Evolutionary conservation across 1,139 yeast genomes (phyloP), one percentile per base, ranked within the genome.

Genomic region (Nakaseomyces glabratus): DNA sequence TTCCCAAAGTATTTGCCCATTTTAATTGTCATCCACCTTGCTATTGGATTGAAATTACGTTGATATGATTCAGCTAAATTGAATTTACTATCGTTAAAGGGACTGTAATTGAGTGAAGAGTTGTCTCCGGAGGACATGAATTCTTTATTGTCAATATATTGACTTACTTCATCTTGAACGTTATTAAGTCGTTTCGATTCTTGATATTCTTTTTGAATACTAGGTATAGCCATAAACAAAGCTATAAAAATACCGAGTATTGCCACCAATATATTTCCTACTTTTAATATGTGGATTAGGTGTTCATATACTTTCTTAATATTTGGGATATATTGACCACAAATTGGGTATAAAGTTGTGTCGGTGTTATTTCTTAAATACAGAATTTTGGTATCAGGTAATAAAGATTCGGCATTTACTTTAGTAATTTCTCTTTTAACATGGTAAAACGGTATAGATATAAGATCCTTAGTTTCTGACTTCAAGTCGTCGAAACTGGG

Each of bases 401-500:
- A 10, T 18, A 26, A 11, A 11, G 7, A 6, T n/a, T 37, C 36
- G 2, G 57, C 35, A 28, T 58, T 53, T 0, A 51, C 35, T 15
- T 46, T 41, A 9, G 46, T 40, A 2, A 75, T 59, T 31, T 66
- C 64, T 2, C 55, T 52, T 38, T 69, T 68, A 6, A 82, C 53
- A 15, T 56, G 48, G 1, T 66, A 64, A 50, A 85, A 80, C 1
- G 86, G 86, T 6, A 46, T 46, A 15, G 63, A 55, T 14, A 77
- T 68, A 34, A 69, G 54, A 0, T 43, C 32, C 28, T 65, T 66
- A 0, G 81, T 71, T 12, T 63, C 64, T 37, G 68, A 66, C 49
- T 69, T 66, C 4, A 78, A 77, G 4, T 63, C 64, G 3, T 67
- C 70, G 47, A 78, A 76, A 36, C 71, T 68, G 0, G 86, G 90